Percentiles rank a stretch among this genome's conserved stretches.
These are phyloP conservation scores for Comarum palustre DNA, from an alignment of 306 rosid species.

Conservation along the genomic window DNA sequence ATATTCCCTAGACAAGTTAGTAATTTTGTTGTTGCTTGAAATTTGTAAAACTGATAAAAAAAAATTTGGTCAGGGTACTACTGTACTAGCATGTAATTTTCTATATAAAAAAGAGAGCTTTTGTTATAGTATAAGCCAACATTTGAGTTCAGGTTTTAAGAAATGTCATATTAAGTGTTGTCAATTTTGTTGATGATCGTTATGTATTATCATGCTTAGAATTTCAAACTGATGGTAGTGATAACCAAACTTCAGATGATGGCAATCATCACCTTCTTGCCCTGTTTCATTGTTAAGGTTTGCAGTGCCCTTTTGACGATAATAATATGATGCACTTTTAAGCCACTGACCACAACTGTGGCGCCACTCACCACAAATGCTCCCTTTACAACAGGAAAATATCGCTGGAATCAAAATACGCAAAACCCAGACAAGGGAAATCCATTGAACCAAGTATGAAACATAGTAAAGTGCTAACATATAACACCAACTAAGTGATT, in stretches of 20 bases:
- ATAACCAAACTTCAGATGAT: not conserved
- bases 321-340: too few relatives aligned
- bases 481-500: too few relatives aligned
- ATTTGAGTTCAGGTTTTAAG: not conserved
- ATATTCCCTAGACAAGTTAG: constrained; percentile 27
- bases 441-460: too few relatives aligned
- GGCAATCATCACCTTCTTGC: not conserved
- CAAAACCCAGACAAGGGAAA: too few relatives aligned
- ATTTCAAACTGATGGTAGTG: not conserved
- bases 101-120: too few relatives aligned
- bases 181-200: not conserved
- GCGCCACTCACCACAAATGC: too few relatives aligned
- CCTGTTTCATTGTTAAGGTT: not conserved
- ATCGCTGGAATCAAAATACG: too few relatives aligned
- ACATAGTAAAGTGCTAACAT: too few relatives aligned
- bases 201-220: not conserved
- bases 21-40: not conserved
- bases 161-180: not conserved
- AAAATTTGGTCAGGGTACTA: too few relatives aligned
- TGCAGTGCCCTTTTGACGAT: not conserved
- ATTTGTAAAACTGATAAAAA: not conserved
- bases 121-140: not conserved
- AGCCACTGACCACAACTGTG: not conserved
- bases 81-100: too few relatives aligned
- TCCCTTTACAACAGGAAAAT: too few relatives aligned